Conservation (phyloP, 2,329 filamentous ascomycete species). For the Penicillium sp. region DNA sequence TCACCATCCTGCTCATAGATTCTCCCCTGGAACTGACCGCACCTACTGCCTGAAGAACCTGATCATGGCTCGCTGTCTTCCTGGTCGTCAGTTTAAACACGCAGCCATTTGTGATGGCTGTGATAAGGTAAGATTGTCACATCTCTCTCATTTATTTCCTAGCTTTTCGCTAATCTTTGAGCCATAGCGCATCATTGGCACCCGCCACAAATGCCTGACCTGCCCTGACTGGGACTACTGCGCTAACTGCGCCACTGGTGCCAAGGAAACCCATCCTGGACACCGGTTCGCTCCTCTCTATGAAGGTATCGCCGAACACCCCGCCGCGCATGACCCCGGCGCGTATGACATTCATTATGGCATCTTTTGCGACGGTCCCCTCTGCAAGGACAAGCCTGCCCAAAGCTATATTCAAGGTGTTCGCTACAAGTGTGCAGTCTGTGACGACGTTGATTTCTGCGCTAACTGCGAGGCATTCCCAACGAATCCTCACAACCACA, state of each 20-base stretch:
- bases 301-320: conserved; percentile 61
- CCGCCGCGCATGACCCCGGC: too few species aligned
- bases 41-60: conserved; percentile 65
- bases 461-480: conserved; percentile 90
- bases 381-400: conserved; percentile 66
- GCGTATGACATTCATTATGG: conserved; percentile 69
- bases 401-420: conserved; percentile 72
- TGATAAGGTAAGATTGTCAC: conserved; percentile 62
- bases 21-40: conserved; percentile 58
- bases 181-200: conserved; percentile 72
- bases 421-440: conserved; percentile 97
- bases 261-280: conserved; percentile 71
- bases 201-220: conserved; percentile 94
- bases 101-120: conserved; percentile 94
- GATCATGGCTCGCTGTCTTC: conserved; percentile 69
- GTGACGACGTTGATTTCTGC: conserved; percentile 93
- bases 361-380: conserved; percentile 92
- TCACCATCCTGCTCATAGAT: conserved; percentile 86
- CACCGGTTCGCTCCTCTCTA: conserved; percentile 92
- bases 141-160: neutral
- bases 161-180: conserved; percentile 18
- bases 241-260: conserved; percentile 70
- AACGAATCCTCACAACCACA: conserved; percentile 83
- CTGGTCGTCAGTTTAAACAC: conserved; percentile 81
- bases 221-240: conserved; percentile 99